These are phyloP conservation scores for Ceratocystis cacaofunesta DNA, from an alignment of 2,329 filamentous ascomycete genomes.

Conservation along the genomic window DNA sequence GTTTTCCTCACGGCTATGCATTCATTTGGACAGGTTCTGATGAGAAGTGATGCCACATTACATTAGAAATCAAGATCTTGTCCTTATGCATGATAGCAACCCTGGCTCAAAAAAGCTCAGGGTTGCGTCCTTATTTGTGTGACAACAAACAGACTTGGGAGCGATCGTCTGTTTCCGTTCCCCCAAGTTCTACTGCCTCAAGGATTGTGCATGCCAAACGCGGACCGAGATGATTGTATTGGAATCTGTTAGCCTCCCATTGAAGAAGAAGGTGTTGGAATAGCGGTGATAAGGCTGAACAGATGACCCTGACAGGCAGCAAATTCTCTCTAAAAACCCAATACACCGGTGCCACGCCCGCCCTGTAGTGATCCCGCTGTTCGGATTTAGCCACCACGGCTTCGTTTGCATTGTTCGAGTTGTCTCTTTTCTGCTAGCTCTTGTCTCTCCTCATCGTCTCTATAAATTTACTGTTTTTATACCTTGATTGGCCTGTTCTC, in stretches of 20 bases:
- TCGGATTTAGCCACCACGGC: neutral
- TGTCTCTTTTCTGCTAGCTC: neutral
- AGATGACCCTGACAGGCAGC: neutral
- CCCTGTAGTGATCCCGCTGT: conserved; percentile 2
- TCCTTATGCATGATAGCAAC: neutral
- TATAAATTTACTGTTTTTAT: neutral
- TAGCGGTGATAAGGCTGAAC: neutral
- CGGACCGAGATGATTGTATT: neutral
- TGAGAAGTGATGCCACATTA: neutral
- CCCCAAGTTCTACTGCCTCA: neutral
- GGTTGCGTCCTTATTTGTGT: neutral
- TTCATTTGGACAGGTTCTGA: neutral
- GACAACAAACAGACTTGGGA: neutral
- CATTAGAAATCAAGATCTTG: neutral
- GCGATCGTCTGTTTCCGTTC: neutral
- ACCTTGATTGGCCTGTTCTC: neutral
- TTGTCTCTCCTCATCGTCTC: neutral
- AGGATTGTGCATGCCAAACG: neutral
- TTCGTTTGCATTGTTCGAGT: neutral
- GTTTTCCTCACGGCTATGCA: neutral
- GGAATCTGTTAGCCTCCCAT: too few species aligned
- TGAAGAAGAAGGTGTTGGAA: neutral
- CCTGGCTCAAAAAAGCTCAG: neutral
- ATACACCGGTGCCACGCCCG: neutral
- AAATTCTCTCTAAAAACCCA: neutral